Percentiles rank a stretch among this genome's conserved stretches.
phyloP scores from a whole-genome alignment of 768 basidiomycete genomes.

The Termitomyces sp. region DNA sequence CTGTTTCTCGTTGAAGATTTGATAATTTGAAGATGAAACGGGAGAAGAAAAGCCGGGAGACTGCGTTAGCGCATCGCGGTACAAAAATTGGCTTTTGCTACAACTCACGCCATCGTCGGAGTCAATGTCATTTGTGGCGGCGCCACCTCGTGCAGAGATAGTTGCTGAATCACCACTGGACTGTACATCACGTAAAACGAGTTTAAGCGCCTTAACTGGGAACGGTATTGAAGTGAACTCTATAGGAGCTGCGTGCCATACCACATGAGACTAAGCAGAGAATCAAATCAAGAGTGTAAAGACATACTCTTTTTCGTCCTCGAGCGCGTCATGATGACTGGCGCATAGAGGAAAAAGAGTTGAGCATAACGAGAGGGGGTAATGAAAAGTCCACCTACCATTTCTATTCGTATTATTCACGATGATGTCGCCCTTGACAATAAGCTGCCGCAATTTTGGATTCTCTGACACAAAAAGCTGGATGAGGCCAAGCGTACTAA shows the following conservation, averaged over 20 bases:
- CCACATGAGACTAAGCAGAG: conserved; percentile 5
- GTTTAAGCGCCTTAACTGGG: conserved; percentile 88
- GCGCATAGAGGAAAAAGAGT: conserved; percentile 16
- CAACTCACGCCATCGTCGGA: conserved; percentile 73
- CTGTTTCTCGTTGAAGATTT: conserved; percentile 24
- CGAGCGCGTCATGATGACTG: conserved; percentile 97
- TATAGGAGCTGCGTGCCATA: conserved; percentile 59
- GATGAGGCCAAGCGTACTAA: conserved; percentile 79
- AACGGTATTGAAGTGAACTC: conserved; percentile 85
- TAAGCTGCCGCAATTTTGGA: conserved; percentile 59
- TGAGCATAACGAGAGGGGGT: conserved; percentile 12
- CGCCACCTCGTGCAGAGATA: conserved; percentile 46
- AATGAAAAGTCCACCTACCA: conserved; percentile 45
- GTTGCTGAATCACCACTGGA: conserved; percentile 70
- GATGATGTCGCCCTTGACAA: conserved; percentile 91
- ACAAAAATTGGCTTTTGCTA: background rate
- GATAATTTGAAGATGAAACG: background rate
- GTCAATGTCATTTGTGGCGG: conserved; percentile 47
- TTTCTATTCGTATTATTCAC: conserved; percentile 75
- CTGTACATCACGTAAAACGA: conserved; percentile 81
- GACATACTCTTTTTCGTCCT: conserved; percentile 77
- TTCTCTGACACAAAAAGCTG: conserved; percentile 66
- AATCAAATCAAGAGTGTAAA: conserved; percentile 9
- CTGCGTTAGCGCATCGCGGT: conserved; percentile 4
- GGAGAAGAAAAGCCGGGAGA: background rate